A percentile compares a stretch with the other conserved stretches of the same genome.
Conservation (phyloP, 495 filamentous ascomycete genomes). For the Penicillium roqueforti region DNA sequence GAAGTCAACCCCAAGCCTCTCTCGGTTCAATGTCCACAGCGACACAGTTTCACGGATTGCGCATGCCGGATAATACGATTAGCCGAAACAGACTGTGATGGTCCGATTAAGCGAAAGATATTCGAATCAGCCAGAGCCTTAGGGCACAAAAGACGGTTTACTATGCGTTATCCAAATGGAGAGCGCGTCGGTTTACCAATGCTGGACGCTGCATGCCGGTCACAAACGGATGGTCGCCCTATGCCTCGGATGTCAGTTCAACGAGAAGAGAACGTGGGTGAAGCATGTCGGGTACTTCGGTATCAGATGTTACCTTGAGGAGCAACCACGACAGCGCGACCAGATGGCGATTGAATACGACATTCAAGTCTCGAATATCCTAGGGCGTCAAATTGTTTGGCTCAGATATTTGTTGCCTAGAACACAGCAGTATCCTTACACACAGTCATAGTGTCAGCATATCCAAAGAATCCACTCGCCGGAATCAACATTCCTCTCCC, state of each 20-base stretch:
- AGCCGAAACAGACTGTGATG: conserved; percentile 28
- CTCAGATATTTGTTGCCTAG: conserved; percentile 27
- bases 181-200: conserved; percentile 45
- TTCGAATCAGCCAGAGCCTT: conserved; percentile 38
- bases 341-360: conserved; percentile 14
- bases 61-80: conserved; percentile 36
- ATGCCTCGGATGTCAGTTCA: conserved; percentile 23
- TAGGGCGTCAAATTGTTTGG: conserved; percentile 25
- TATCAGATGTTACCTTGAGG: conserved; percentile 28
- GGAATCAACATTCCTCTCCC: conserved; percentile 37
- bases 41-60: conserved; percentile 37
- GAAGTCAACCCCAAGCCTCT: conserved; percentile 41
- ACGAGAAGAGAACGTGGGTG: conserved; percentile 33
- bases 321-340: conserved; percentile 19
- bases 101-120: conserved; percentile 33
- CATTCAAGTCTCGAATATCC: conserved; percentile 19
- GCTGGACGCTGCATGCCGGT: conserved; percentile 44
- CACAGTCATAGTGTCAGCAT: conserved; percentile 28
- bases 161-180: conserved; percentile 40
- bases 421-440: conserved; percentile 42
- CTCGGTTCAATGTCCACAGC: conserved; percentile 29
- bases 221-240: conserved; percentile 33
- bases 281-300: conserved; percentile 33
- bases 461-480: conserved; percentile 46
- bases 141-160: conserved; percentile 40